Base-by-base conservation (phyloP, 192 early-diverging fungal species). In the Obelidium mucronatum region DNA sequence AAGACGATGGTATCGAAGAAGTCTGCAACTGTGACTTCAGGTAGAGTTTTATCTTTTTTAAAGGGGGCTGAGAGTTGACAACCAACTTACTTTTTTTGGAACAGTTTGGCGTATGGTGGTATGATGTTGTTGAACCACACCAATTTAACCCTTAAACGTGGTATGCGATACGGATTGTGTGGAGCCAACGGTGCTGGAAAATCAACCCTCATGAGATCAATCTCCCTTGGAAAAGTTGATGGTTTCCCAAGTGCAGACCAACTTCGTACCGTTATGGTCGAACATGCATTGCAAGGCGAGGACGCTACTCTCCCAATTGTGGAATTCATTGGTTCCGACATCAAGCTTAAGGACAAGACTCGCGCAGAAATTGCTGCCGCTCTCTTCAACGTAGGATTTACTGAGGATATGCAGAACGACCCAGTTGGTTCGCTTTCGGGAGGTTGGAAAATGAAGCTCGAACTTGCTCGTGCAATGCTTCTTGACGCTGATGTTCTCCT, bases 181-280 rank as follows among this genome's bases (percentile, higher is more conserved):
- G 93, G 93, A 59, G 85, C 83, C n/a, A 94, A 94, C 76, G 93
- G 91, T 58, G 90, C 92, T 51, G 93, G 93, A 72, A 94, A 94
- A 61, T 87, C 92, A 8, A 94, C 93, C 31, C 81, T 94, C 40
- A 92, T 94, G 92, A 74, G 82, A 26, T 84, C 88, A 48, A 90
- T 90, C 60, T 65, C 86, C 1, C 24, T 73, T 30, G 83, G 83
- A 30, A 81, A 86, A 62, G 78, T 90, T 22, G 86, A 90, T 33
- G 87, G 84, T 42, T 90, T 90, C 83, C 84, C 89, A 30, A 34
- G 78, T 19, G 76, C 80, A 24, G 88, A 87, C 40, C 74, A 76
- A 48, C 75, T 90, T 33, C 78, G 79, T 24, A 83, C 81, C 13
- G 83, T 89, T 30, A 79, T 80, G 65, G 89, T 90, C 53, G 89